These are phyloP conservation scores for Colletotrichum costaricense DNA, from an alignment of 2,329 filamentous ascomycete genomes.

Conservation along the genomic window DNA sequence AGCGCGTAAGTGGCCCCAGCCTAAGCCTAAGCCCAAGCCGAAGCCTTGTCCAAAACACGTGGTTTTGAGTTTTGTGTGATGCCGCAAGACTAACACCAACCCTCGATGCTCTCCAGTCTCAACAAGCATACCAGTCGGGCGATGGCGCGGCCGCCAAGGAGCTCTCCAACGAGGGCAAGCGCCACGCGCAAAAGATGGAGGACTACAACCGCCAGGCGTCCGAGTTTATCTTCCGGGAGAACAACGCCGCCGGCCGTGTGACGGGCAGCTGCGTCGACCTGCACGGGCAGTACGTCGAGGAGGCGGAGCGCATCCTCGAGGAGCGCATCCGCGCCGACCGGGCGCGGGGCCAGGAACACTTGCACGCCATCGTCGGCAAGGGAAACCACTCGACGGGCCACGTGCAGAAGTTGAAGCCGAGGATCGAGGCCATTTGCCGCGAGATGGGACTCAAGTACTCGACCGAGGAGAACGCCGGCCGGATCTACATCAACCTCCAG, in stretches of 20 bases:
- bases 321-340: slow-evolving; percentile 84
- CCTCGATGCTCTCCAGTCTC: slow-evolving; percentile 59
- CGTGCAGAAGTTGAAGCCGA: slow-evolving; percentile 95
- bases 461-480: slow-evolving; percentile 89
- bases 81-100: background rate
- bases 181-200: slow-evolving; percentile 85
- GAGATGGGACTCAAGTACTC: slow-evolving; percentile 85
- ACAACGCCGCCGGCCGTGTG: slow-evolving; percentile 83
- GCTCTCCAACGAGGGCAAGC: slow-evolving; percentile 86
- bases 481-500: slow-evolving; percentile 88
- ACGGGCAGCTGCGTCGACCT: slow-evolving; percentile 88
- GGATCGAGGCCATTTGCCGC: slow-evolving; percentile 86
- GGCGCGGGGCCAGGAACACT: slow-evolving; percentile 78
- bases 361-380: slow-evolving; percentile 96
- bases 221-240: slow-evolving; percentile 95
- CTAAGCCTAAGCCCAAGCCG: background rate
- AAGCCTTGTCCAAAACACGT: background rate
- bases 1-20: slow-evolving; percentile 63
- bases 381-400: slow-evolving; percentile 87
- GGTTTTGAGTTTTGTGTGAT: background rate
- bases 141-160: slow-evolving; percentile 87
- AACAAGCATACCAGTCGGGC: slow-evolving; percentile 84
- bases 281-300: slow-evolving; percentile 93
- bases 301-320: slow-evolving; percentile 92
- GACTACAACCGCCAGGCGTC: slow-evolving; percentile 91